These are phyloP conservation scores for Paramecium caudatum DNA, from an alignment of 73 alveolate genomes.

Conservation along the genomic window DNA sequence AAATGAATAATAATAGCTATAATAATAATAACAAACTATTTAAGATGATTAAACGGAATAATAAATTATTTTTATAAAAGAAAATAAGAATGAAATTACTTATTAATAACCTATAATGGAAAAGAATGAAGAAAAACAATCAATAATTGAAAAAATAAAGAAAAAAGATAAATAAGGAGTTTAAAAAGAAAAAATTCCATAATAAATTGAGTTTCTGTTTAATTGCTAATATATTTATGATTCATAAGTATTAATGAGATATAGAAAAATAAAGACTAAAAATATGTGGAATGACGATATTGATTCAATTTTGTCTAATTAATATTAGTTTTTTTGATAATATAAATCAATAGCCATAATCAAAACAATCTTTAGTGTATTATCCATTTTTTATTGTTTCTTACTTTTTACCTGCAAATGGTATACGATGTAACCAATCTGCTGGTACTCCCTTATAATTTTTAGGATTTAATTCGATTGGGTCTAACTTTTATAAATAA, in stretches of 20 bases:
- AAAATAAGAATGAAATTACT: too few species aligned
- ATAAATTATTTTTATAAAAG: too few species aligned
- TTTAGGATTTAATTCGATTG: conserved; percentile 75
- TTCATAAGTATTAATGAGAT: neutral
- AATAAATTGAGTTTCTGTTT: neutral
- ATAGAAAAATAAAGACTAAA: neutral
- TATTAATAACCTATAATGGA: too few species aligned
- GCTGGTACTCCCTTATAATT: conserved; percentile 75
- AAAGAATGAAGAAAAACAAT: too few species aligned
- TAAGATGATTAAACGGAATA: too few species aligned
- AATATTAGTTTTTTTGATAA: conserved; percentile 20
- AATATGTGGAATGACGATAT: neutral
- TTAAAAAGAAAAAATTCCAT: neutral
- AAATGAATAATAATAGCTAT: conserved; percentile 11
- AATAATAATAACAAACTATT: too few species aligned
- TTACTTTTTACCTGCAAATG: conserved; percentile 76
- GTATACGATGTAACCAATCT: conserved; percentile 79
- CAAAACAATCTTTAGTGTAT: conserved; percentile 45
- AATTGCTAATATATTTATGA: neutral
- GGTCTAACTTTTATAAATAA: conserved; percentile 59
- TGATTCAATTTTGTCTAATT: conserved; percentile 3
- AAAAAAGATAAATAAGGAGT: neutral
- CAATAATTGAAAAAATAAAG: neutral
- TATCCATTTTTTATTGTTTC: conserved; percentile 42
- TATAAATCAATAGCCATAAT: conserved; percentile 48